These are phyloP conservation scores for Paramecium sonneborni DNA, from an alignment of 73 alveolate species.

Conservation along the genomic window DNA sequence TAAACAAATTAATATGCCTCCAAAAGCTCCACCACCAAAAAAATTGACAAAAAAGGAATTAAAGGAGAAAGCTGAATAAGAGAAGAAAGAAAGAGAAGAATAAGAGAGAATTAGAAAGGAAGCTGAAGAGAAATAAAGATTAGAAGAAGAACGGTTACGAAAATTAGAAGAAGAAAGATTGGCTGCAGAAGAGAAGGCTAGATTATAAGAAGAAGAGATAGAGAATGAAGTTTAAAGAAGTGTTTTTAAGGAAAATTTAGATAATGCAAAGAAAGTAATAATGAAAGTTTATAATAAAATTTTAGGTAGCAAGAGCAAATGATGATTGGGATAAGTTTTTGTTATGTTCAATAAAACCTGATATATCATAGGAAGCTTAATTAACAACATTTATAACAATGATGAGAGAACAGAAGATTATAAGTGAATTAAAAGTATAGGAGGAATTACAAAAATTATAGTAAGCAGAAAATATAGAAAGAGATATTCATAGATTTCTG, in stretches of 20 bases:
- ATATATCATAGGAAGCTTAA: slow-evolving; percentile 73
- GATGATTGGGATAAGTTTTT: slow-evolving; percentile 74
- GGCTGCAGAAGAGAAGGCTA: slow-evolving; percentile 71
- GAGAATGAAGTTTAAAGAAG: slow-evolving; percentile 49
- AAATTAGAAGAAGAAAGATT: slow-evolving; percentile 72
- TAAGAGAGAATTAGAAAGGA: slow-evolving; percentile 70
- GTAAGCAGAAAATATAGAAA: slow-evolving; percentile 53
- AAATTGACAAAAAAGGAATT: slow-evolving; percentile 44
- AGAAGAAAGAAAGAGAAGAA: slow-evolving; percentile 66
- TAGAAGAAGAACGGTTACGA: slow-evolving; percentile 73
- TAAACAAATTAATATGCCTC: slow-evolving; percentile 25
- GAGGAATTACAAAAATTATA: slow-evolving; percentile 55
- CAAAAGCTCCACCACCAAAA: slow-evolving; percentile 45
- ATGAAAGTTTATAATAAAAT: background rate
- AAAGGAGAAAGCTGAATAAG: slow-evolving; percentile 21
- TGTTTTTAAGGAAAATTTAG: slow-evolving; percentile 63
- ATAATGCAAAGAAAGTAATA: slow-evolving; percentile 58
- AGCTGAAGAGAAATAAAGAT: slow-evolving; percentile 68
- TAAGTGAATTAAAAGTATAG: slow-evolving; percentile 38
- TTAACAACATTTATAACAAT: slow-evolving; percentile 77
- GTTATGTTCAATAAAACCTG: slow-evolving; percentile 78
- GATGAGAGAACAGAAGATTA: slow-evolving; percentile 66
- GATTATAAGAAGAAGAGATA: slow-evolving; percentile 69
- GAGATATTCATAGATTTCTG: slow-evolving; percentile 47
- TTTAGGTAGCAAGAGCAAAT: slow-evolving; percentile 27